Base-by-base conservation (phyloP, 139 green algal genomes). In the Coelastrella sp. region DNA sequence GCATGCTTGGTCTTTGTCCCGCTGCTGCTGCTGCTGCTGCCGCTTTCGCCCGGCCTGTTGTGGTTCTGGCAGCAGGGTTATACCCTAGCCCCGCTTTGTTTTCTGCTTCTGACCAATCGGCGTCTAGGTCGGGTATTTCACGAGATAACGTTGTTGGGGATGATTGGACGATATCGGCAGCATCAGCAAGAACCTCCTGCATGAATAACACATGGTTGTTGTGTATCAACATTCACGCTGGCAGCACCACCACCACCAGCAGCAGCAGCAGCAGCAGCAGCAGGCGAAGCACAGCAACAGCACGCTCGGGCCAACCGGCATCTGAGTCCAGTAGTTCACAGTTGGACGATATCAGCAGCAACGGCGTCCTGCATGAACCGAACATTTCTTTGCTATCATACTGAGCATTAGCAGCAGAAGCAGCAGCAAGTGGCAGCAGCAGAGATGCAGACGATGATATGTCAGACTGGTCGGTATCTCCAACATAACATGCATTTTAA, bases 41-140 rank as follows among this genome's bases (percentile, higher is more conserved):
- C 6, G 82, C 82, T 23, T 87, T 87, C 4, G 82, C 82, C 5
- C 82, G 82, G 3, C 83, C 83, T 73, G 83, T 88, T n/a, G 83
- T 88, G 6, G 83, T 88, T 47, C 66, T 66, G 23, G 47, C 68
- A 71, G 82, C 82, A 54, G 82, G 56, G 7, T 57, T 59, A 57
- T 59, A 57, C 74, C 74, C 54, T 83, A 64, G n/a, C 11, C 47
- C 76, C 71, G 65, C 65, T 32, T 73, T 20, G 22, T 73, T 14
- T 47, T 88, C 83, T 14, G 17, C 83, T 59, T 19, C 83, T 71
- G 68, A 20, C 83, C 83, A 88, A 54, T 88, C 83, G 8, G 71
- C 54, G 3, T 77, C 58, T 68, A 88, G 68, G 54, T 75, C 47
- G 0, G 22, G 17, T n/a, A 61, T 64, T 56, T 85, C 7, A 17